Percentiles rank a stretch among this genome's conserved stretches.
Conservation (phyloP, 345 rosid genomes). For the Murraya paniculata region DNA sequence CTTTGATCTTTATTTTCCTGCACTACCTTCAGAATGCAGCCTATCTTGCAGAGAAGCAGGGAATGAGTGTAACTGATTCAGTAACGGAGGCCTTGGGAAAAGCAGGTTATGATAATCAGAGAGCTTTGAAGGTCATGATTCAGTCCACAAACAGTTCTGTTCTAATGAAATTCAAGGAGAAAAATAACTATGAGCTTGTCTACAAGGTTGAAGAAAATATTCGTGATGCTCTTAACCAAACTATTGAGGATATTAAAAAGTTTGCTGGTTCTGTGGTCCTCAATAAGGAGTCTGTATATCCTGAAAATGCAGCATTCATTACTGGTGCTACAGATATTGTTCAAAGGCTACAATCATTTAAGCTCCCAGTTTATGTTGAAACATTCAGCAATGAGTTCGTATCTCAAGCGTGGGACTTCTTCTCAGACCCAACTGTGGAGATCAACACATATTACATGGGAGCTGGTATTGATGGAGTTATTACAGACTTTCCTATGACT, state of each 20-base stretch:
- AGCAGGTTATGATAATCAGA: slow-evolving; percentile 57
- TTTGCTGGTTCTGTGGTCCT: slow-evolving; percentile 71
- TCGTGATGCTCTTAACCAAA: slow-evolving; percentile 43
- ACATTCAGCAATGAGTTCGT: slow-evolving; percentile 76
- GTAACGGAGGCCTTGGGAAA: slow-evolving; percentile 54
- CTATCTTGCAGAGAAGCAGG: slow-evolving; percentile 58
- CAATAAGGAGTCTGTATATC: slow-evolving; percentile 53
- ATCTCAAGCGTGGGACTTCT: slow-evolving; percentile 91
- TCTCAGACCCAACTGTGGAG: slow-evolving; percentile 76
- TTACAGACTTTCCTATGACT: slow-evolving; percentile 84
- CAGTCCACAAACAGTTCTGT: slow-evolving; percentile 81
- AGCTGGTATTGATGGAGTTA: slow-evolving; percentile 46
- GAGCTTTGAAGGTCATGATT: slow-evolving; percentile 62
- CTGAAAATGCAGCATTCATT: slow-evolving; percentile 19
- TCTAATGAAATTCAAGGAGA: slow-evolving; percentile 52
- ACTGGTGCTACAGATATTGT: slow-evolving; percentile 44
- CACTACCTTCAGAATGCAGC: slow-evolving; percentile 58
- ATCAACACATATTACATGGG: slow-evolving; percentile 41
- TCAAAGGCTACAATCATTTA: slow-evolving; percentile 38
- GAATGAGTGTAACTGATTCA: slow-evolving; percentile 46
- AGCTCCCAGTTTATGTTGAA: slow-evolving; percentile 65
- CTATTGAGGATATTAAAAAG: slow-evolving; percentile 55
- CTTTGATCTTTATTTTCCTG: neutral
- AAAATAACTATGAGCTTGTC: slow-evolving; percentile 49
- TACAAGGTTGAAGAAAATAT: slow-evolving; percentile 65